A percentile compares a stretch with the other conserved stretches of the same genome.
These are phyloP conservation scores for Alternaria sp. DNA, from an alignment of 2,329 filamentous ascomycete genomes.

Conservation along the genomic window DNA sequence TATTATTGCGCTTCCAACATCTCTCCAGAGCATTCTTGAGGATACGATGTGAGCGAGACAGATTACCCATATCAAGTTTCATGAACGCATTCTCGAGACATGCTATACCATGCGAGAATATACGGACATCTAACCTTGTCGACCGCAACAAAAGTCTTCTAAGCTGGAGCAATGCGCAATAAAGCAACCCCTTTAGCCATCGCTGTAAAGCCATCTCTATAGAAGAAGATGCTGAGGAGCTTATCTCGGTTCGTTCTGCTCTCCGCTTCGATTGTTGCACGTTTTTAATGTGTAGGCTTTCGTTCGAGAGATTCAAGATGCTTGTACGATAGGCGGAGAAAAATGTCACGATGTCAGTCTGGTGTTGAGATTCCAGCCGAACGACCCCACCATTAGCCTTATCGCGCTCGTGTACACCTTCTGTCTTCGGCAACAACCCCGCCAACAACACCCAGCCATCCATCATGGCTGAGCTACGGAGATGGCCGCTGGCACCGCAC, in stretches of 20 bases:
- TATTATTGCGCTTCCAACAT: too few species aligned
- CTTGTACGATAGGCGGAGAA: neutral
- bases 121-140: neutral
- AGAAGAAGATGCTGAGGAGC: neutral
- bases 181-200: neutral
- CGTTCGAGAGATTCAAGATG: neutral
- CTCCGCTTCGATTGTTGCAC: too few species aligned
- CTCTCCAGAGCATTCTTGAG: neutral
- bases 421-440: slow-evolving; percentile 28
- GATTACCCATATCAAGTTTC: neutral
- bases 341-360: neutral
- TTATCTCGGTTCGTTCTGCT: too few species aligned
- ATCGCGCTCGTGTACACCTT: slow-evolving; percentile 41
- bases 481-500: slow-evolving; percentile 22
- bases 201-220: too few species aligned
- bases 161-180: neutral
- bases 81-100: neutral
- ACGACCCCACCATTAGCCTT: slow-evolving; percentile 31
- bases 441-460: slow-evolving; percentile 20
- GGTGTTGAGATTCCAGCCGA: slow-evolving; percentile 24
- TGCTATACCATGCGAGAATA: neutral
- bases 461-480: slow-evolving; percentile 28
- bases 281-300: neutral
- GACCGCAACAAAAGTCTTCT: neutral
- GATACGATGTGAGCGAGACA: neutral